A percentile compares a stretch with the other conserved stretches of the same genome.
Conservation (phyloP, 2,329 filamentous ascomycete genomes). For the Aureobasidium sp. region DNA sequence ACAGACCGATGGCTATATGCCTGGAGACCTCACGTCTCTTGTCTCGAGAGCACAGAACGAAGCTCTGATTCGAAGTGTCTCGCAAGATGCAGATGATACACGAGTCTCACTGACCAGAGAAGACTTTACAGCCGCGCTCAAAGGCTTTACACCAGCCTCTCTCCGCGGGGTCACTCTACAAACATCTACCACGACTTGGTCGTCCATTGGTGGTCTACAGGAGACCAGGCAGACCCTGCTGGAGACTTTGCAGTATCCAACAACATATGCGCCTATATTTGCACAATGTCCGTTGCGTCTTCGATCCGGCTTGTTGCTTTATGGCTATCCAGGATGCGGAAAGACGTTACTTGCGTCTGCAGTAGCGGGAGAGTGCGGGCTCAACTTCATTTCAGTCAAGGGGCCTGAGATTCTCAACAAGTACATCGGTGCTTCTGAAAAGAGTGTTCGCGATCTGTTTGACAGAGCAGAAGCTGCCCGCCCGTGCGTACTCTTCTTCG, state of each 20-base stretch:
- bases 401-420: slow-evolving; percentile 98
- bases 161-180: slow-evolving; percentile 91
- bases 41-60: slow-evolving; percentile 85
- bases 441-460: slow-evolving; percentile 90
- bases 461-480: slow-evolving; percentile 84
- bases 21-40: slow-evolving; percentile 80
- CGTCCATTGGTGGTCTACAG: slow-evolving; percentile 80
- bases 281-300: slow-evolving; percentile 91
- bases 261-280: slow-evolving; percentile 96
- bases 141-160: slow-evolving; percentile 91
- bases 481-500: slow-evolving; percentile 95
- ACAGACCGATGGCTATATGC: slow-evolving; percentile 96
- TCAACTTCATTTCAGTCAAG: slow-evolving; percentile 98
- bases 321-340: slow-evolving; percentile 92
- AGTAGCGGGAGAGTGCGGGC: slow-evolving; percentile 93
- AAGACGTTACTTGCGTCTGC: slow-evolving; percentile 94
- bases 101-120: slow-evolving; percentile 58
- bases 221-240: slow-evolving; percentile 85
- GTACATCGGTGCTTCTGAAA: slow-evolving; percentile 96
- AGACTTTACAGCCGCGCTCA: slow-evolving; percentile 79
- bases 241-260: slow-evolving; percentile 93
- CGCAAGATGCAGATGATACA: slow-evolving; percentile 28
- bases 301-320: slow-evolving; percentile 84
- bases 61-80: slow-evolving; percentile 77
- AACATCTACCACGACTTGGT: slow-evolving; percentile 85